A percentile compares a stretch with the other conserved stretches of the same genome.
These are phyloP conservation scores for Vigna hirtella DNA, from an alignment of 306 rosid genomes.

Conservation along the genomic window DNA sequence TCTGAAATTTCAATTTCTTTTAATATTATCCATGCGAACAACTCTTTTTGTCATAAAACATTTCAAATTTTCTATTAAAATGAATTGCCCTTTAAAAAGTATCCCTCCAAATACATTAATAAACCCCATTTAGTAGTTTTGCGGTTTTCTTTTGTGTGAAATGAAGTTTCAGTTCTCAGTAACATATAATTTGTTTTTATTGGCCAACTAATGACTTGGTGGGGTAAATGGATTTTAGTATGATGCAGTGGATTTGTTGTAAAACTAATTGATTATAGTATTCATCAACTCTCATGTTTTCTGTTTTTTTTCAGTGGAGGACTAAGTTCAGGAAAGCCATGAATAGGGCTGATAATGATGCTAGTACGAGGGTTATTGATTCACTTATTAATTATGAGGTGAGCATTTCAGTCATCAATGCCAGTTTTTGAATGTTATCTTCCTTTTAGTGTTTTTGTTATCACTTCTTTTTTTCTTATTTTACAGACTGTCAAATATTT, in stretches of 20 bases:
- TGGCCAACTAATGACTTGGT: slow-evolving; percentile 27
- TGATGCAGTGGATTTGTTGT: slow-evolving; percentile 27
- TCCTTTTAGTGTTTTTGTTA: background rate
- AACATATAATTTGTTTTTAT: slow-evolving; percentile 17
- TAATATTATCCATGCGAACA: too few relatives aligned
- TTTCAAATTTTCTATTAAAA: too few relatives aligned
- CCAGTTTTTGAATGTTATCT: slow-evolving; percentile 27
- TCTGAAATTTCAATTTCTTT: too few relatives aligned
- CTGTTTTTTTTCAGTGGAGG: slow-evolving; percentile 80
- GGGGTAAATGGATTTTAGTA: slow-evolving; percentile 22
- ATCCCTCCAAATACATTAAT: background rate
- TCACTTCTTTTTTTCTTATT: slow-evolving; percentile 27
- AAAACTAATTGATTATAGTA: slow-evolving; percentile 19
- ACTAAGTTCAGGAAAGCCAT: slow-evolving; percentile 94
- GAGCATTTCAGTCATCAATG: slow-evolving; percentile 33
- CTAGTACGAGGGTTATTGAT: slow-evolving; percentile 84
- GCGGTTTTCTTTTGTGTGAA: background rate
- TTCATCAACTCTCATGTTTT: slow-evolving; percentile 34
- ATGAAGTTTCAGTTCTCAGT: slow-evolving; percentile 32
- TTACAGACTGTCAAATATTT: slow-evolving; percentile 94
- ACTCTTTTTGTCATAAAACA: too few relatives aligned
- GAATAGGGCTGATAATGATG: slow-evolving; percentile 98
- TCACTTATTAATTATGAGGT: slow-evolving; percentile 98
- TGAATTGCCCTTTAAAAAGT: too few relatives aligned
- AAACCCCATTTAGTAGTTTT: slow-evolving; percentile 18